A percentile compares a stretch with the other conserved stretches of the same genome.
Conservation (phyloP, 2,329 filamentous ascomycete genomes). For the Leptographium lundbergii region DNA sequence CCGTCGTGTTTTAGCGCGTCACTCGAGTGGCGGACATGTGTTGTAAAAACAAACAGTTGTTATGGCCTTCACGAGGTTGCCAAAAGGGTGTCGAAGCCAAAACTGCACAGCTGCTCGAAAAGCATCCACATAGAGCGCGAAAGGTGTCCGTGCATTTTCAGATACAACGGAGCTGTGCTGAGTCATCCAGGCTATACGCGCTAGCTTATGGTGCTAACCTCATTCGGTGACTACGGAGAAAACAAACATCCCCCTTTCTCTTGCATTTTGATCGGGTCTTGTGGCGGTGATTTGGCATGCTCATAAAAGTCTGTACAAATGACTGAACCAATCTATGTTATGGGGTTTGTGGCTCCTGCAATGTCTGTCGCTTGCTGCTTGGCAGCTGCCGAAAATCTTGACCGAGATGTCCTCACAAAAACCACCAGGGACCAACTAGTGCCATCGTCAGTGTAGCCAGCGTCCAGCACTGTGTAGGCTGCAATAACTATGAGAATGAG, state of each 20-base stretch:
- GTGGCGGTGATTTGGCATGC: too few species aligned
- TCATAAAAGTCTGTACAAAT: background rate
- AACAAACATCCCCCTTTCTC: too few species aligned
- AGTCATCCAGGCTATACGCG: background rate
- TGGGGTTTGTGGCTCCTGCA: too few species aligned
- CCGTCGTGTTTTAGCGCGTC: background rate
- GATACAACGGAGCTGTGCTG: background rate
- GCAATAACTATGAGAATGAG: conserved; percentile 11
- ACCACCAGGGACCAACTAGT: conserved; percentile 11
- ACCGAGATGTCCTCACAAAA: conserved; percentile 1
- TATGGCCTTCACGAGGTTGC: background rate
- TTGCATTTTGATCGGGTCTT: too few species aligned
- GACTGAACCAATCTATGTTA: too few species aligned
- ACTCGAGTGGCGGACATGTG: background rate
- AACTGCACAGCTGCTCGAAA: background rate
- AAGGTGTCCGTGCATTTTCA: background rate
- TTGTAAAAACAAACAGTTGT: background rate
- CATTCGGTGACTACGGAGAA: too few species aligned
- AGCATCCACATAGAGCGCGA: background rate
- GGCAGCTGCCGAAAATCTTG: background rate
- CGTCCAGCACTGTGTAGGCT: conserved; percentile 13
- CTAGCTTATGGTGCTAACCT: background rate
- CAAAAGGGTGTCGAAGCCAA: background rate
- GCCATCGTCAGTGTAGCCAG: conserved; percentile 14
- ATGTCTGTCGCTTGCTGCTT: too few species aligned